Base-by-base conservation (phyloP, 495 filamentous ascomycete species). In the Penicillium salamii region DNA sequence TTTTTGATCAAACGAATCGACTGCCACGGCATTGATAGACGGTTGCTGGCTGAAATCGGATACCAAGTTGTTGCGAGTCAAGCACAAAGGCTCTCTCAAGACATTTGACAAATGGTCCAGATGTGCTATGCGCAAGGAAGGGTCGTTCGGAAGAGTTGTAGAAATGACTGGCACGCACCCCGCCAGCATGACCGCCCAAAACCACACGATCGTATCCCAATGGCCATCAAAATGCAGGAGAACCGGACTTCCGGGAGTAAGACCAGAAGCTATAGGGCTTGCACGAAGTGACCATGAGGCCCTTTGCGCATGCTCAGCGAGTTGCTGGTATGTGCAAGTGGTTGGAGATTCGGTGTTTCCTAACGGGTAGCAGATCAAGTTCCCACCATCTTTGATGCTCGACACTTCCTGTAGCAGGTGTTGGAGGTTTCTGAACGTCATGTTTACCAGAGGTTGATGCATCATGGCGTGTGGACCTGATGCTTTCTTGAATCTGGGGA, bases 171-270 rank as follows among this genome's bases (percentile, higher is more conserved):
- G 76, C 7, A 76, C 43, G 9, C 53, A 64, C 2, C 67, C 67
- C 11, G 73, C 69, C 7, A 62, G 46, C 7, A 71, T 42, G 13
- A 72, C 64, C 12, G 70, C 61, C 75, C 74, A 80, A 50, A 77
- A 71, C 70, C 67, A 80, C 4, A 59, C 15, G 4, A 78, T 68
- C 1, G 46, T 56, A 17, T 77, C 68, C 48, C 50, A 41, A 26
- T 75, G 68, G 26, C 63, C 58, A 12, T 72, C 59, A 6, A 75
- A 53, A 49, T 78, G 70, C 8, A 77, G 55, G 7, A 75, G 57
- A 38, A 73, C 35, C 14, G 57, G 21, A 8, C 32, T 29, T 6
- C 31, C 33, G 5, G 46, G 33, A 31, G 18, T 26, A 29, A 32
- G 29, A 32, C 12, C 29, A 32, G 11, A 32, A 13, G 15, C 29